A percentile compares a stretch with the other conserved stretches of the same genome.
Conservation (phyloP, 352 stramenopile species). For the Globisporangium splendens region DNA sequence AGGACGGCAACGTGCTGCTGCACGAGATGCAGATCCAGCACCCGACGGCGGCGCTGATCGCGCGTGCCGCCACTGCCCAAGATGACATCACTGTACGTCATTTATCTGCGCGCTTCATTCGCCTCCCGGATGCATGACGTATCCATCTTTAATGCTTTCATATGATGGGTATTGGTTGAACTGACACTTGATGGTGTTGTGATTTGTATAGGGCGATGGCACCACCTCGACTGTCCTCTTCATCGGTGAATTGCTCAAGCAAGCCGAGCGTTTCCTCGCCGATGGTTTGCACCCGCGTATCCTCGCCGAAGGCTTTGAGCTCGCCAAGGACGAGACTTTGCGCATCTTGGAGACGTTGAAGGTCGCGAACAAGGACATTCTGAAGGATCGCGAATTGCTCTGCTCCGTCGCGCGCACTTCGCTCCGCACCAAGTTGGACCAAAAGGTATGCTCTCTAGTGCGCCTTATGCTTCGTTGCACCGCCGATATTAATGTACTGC, state of each 20-base stretch:
- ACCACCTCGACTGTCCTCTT: slow-evolving; percentile 98
- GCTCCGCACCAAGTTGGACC: slow-evolving; percentile 97
- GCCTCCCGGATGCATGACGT: too few species aligned
- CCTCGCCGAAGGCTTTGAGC: slow-evolving; percentile 97
- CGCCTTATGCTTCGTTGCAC: too few species aligned
- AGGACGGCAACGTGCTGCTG: slow-evolving; percentile 98
- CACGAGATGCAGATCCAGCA: slow-evolving; percentile 99
- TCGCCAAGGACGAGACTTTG: slow-evolving; percentile 93
- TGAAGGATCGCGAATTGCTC: slow-evolving; percentile 95
- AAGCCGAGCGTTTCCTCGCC: slow-evolving; percentile 94
- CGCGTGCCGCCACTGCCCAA: slow-evolving; percentile 97
- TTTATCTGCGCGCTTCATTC: neutral
- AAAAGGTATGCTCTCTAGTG: too few species aligned
- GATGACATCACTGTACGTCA: slow-evolving; percentile 82
- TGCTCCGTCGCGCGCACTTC: slow-evolving; percentile 93
- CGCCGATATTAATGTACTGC: too few species aligned
- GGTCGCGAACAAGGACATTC: slow-evolving; percentile 65
- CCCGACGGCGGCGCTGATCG: slow-evolving; percentile 98
- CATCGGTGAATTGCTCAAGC: slow-evolving; percentile 98
- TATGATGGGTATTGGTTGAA: too few species aligned
- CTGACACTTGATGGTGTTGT: too few species aligned
- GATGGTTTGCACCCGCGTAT: slow-evolving; percentile 98
- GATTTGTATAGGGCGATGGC: slow-evolving; percentile 86
- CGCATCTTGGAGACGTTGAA: slow-evolving; percentile 95
- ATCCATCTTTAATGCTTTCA: too few species aligned